Evolutionary conservation across 1,284 basidiomycete genomes (phyloP).

Genomic region (Polyporus tsugae): DNA sequence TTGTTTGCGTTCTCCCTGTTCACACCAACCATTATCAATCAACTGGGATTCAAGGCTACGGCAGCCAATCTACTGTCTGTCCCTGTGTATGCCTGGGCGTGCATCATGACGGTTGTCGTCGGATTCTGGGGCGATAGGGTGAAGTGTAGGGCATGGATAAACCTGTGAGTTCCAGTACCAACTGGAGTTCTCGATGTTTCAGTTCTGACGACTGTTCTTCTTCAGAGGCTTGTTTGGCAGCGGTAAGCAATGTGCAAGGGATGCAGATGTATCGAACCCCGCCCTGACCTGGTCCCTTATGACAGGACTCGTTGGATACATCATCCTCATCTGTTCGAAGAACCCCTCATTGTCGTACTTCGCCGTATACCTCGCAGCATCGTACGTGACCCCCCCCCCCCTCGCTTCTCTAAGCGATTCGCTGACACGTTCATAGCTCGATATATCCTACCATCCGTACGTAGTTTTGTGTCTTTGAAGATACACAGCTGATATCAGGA

Average conservation of each 20-base stretch:
- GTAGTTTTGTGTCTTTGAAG: conserved; percentile 29
- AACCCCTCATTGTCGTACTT: conserved; percentile 54
- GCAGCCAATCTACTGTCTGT: conserved; percentile 62
- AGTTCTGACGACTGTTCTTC: background rate
- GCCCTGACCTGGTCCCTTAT: no score
- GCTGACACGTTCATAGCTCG: conserved; percentile 40
- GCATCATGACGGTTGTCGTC: conserved; percentile 56
- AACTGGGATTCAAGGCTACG: conserved; percentile 59
- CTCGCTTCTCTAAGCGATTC: conserved; percentile 14
- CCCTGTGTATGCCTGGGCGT: conserved; percentile 58
- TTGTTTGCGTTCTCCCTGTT: conserved; percentile 65
- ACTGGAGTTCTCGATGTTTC: background rate
- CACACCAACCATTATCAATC: conserved; percentile 60
- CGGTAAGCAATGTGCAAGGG: conserved; percentile 10
- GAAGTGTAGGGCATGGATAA: conserved; percentile 55
- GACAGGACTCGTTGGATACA: conserved; percentile 56
- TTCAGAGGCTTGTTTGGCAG: conserved; percentile 36
- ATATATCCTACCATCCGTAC: conserved; percentile 58
- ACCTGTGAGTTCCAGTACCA: conserved; percentile 47
- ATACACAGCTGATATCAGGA: background rate
- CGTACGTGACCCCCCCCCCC: conserved; percentile 45
- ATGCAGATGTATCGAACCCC: background rate
- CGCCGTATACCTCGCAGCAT: conserved; percentile 55
- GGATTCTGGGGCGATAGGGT: conserved; percentile 58
- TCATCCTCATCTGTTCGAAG: conserved; percentile 57